Evolutionary conservation across 768 basidiomycete species (phyloP).

Genomic region (Kwoniella mangroviensis): DNA sequence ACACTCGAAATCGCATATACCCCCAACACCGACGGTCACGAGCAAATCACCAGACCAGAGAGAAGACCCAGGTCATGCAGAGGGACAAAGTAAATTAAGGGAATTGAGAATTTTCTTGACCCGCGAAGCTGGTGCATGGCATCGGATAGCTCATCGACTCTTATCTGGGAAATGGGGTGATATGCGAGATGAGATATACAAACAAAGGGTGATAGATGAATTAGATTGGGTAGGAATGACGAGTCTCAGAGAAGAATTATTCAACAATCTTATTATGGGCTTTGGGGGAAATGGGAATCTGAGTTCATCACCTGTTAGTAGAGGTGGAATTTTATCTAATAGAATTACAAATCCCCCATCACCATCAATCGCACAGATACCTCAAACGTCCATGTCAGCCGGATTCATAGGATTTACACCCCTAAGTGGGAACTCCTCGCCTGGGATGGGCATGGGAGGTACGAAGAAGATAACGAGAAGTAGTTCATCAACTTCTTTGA

Average conservation of each 20-base stretch:
- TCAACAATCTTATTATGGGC: not conserved
- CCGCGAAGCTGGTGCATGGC: slow-evolving; percentile 20
- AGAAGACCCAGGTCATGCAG: not conserved
- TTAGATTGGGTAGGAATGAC: slow-evolving; percentile 40
- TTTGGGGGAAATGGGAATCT: not conserved
- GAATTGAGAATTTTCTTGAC: slow-evolving; percentile 17
- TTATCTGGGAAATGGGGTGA: slow-evolving; percentile 14
- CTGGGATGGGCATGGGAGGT: too few species aligned
- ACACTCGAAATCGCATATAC: slow-evolving; percentile 13
- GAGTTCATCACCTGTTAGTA: not conserved
- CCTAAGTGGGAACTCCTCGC: not conserved
- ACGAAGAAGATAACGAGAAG: not conserved
- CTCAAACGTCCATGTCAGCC: not conserved
- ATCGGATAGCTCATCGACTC: slow-evolving; percentile 27
- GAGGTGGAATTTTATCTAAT: not conserved
- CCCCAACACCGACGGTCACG: not conserved
- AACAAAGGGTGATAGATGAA: slow-evolving; percentile 33
- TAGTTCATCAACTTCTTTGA: slow-evolving; percentile 5
- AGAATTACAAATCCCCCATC: not conserved
- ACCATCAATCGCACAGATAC: not conserved
- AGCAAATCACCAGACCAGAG: not conserved
- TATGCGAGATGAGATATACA: not conserved
- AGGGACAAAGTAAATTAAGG: not conserved
- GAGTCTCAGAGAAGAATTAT: not conserved
- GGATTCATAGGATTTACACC: slow-evolving; percentile 11